Base-by-base conservation (phyloP, 2,329 filamentous ascomycete species). In the Penicillium sp. region DNA sequence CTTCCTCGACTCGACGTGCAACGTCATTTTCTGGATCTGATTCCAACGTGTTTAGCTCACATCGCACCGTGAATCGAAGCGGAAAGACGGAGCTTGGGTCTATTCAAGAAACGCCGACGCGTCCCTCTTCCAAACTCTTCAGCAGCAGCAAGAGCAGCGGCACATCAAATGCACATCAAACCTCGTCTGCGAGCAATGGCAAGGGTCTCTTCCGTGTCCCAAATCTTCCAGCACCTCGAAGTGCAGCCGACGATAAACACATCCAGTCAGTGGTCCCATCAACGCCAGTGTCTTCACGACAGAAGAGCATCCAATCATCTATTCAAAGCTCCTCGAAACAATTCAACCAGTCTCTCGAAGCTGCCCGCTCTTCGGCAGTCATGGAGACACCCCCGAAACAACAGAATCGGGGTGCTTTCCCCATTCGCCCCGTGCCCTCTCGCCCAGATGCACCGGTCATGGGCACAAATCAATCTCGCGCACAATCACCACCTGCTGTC, bases 101-200 rank as follows among this genome's bases (percentile, higher is more conserved):
- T 7, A 48, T 64, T 16, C 58, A 67, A 31, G 66, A 68, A 42
- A 70, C 67, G 1, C 67, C 67, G 1, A 60, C 64, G 2, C 59
- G 62, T 4, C 61, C 60, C 3, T 41, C 57, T 8, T 44, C 55
- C 2, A 60, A 53, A 33, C 42, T 52, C 12, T 43, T 47, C 32
- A 48, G 50, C 10, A 44, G 41, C 22, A 48, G 39, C 20, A 37
- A 33, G 30, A 28, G 17, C 18, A 11, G 14, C 28, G 44, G 44
- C 32, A 11, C 33, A 10, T 32, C 38, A 4, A 32, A 41, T 22
- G 37, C 28, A 30, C 44, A 28, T 40, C 48, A 32, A 34, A 46
- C 31, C 14, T 52, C 36, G 15, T 45, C 43, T 32, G 30, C 53
- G 17, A 32, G 42, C 26, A 51, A 52, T 39, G 45, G 42, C 15